Conservation (phyloP, 2,329 filamentous ascomycete species). For the Monilinia fructigena region DNA sequence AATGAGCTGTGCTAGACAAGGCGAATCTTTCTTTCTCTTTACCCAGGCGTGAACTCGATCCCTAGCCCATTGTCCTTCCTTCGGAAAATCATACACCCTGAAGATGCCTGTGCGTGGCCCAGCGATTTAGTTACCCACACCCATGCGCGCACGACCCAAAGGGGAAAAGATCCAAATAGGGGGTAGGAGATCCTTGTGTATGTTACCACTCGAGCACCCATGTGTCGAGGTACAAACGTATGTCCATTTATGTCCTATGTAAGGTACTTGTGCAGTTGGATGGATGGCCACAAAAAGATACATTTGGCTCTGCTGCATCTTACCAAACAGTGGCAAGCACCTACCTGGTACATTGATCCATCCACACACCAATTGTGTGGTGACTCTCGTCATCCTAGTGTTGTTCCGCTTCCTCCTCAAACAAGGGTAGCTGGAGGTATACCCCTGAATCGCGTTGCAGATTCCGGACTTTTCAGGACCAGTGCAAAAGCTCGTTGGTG, state of each 20-base stretch:
- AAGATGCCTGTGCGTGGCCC: constrained; percentile 17
- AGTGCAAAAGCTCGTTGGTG: constrained; percentile 21
- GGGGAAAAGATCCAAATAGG: constrained; percentile 15
- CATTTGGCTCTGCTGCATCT: not conserved
- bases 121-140: constrained; percentile 14
- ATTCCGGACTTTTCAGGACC: constrained; percentile 22
- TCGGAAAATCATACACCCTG: not conserved
- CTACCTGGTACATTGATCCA: constrained; percentile 18
- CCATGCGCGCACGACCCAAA: constrained; percentile 17
- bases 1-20: not conserved
- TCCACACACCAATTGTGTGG: constrained; percentile 22
- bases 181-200: constrained; percentile 4
- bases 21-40: constrained; percentile 9
- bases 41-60: constrained; percentile 13
- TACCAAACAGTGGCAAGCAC: not conserved
- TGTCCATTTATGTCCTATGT: no score
- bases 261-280: no score
- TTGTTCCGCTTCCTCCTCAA: constrained; percentile 20
- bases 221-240: no score
- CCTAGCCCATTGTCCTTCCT: constrained; percentile 13
- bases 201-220: not conserved
- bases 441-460: constrained; percentile 25
- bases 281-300: not conserved
- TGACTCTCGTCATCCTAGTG: constrained; percentile 27
- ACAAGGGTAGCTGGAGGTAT: constrained; percentile 16